Evolutionary conservation across 495 filamentous ascomycete species (phyloP).

Genomic region (Hyaloscypha hepaticicola): DNA sequence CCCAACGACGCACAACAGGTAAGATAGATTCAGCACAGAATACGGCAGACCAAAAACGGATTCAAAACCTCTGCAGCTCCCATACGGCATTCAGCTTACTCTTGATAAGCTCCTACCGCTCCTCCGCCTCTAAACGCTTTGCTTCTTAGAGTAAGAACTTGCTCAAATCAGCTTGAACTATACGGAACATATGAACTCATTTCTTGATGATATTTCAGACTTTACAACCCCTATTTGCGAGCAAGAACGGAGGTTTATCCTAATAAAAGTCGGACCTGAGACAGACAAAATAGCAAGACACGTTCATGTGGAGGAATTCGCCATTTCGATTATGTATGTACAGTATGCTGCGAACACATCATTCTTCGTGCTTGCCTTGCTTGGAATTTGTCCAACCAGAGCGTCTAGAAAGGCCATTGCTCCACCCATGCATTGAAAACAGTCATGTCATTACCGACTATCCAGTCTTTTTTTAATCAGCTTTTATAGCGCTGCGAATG

Average conservation of each 20-base stretch:
- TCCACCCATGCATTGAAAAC: slow-evolving; percentile 1
- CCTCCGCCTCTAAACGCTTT: background rate
- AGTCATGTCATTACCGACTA: slow-evolving; percentile 1
- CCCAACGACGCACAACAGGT: too few relatives aligned
- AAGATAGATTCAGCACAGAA: background rate
- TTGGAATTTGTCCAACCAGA: background rate
- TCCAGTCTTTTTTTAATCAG: slow-evolving; percentile 13
- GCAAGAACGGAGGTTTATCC: too few relatives aligned
- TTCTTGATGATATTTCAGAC: too few relatives aligned
- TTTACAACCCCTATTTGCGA: too few relatives aligned
- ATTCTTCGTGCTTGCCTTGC: background rate
- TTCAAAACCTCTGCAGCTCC: background rate
- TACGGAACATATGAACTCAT: too few relatives aligned
- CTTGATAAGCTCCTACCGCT: background rate
- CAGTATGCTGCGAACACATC: background rate
- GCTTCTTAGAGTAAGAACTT: too few relatives aligned
- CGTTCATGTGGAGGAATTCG: background rate
- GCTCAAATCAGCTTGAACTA: too few relatives aligned
- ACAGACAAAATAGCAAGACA: too few relatives aligned
- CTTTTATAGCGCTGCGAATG: slow-evolving; percentile 22
- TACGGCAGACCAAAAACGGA: background rate
- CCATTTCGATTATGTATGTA: background rate
- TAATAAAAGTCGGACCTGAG: too few relatives aligned
- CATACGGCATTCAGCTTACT: background rate
- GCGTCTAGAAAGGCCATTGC: background rate